phyloP scores from a whole-genome alignment of 2,329 filamentous ascomycete genomes.

The Pestalotiopsis sp. region DNA sequence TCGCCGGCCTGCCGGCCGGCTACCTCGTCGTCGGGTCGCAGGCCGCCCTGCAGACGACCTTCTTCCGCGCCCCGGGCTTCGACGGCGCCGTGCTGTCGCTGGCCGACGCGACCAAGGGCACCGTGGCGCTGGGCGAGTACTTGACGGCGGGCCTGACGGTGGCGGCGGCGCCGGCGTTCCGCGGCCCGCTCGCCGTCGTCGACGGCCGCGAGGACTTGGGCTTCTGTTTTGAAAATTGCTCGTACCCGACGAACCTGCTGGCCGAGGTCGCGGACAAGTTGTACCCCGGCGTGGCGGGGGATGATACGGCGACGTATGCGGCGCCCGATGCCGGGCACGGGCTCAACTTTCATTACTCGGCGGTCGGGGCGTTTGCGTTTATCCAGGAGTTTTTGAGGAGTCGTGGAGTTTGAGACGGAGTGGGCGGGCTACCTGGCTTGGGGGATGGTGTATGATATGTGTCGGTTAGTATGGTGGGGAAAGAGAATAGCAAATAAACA shows the following conservation, averaged over 20 bases:
- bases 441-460: background rate
- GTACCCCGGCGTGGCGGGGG: background rate
- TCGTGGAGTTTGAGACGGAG: background rate
- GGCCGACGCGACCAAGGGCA: conserved; percentile 24
- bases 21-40: conserved; percentile 20
- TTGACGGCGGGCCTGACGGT: conserved; percentile 22
- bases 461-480: too few relatives aligned
- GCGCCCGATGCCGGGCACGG: background rate
- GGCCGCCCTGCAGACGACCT: conserved; percentile 23
- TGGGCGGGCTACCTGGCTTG: background rate
- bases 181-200: conserved; percentile 23
- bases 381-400: background rate
- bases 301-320: background rate
- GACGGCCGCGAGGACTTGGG: conserved; percentile 26
- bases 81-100: conserved; percentile 18
- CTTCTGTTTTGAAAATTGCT: conserved; percentile 25
- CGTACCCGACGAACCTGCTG: conserved; percentile 20
- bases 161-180: conserved; percentile 20
- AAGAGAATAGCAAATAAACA: background rate
- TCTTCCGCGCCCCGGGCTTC: conserved; percentile 23
- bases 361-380: background rate
- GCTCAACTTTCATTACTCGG: background rate
- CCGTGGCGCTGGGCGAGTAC: conserved; percentile 22
- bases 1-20: conserved; percentile 21
- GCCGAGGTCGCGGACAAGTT: too few relatives aligned